These are phyloP conservation scores for Byssoonygena ceratinophila DNA, from an alignment of 2,329 filamentous ascomycete genomes.

Conservation along the genomic window DNA sequence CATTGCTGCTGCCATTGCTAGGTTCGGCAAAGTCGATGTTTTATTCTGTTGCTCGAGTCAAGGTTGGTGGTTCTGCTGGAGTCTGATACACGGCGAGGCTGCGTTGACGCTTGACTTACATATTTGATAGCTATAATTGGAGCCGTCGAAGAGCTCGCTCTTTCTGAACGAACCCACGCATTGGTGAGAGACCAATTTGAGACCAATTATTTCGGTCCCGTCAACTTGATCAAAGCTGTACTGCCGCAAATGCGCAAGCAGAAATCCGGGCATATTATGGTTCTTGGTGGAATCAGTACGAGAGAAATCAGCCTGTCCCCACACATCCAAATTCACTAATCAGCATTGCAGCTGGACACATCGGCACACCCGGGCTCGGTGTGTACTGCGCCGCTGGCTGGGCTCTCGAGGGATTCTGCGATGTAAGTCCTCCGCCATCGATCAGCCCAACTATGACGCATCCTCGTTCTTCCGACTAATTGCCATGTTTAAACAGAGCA, in stretches of 20 bases:
- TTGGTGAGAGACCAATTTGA: slow-evolving; percentile 88
- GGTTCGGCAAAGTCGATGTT: slow-evolving; percentile 82
- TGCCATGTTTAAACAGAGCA: slow-evolving; percentile 38
- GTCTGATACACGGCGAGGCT: neutral
- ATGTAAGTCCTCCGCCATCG: slow-evolving; percentile 47
- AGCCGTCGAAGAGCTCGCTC: slow-evolving; percentile 78
- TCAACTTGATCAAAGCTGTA: slow-evolving; percentile 87
- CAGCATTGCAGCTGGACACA: slow-evolving; percentile 55
- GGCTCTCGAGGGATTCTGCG: slow-evolving; percentile 92
- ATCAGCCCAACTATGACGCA: neutral
- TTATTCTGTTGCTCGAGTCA: slow-evolving; percentile 81
- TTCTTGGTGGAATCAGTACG: slow-evolving; percentile 70
- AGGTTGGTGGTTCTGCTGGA: slow-evolving; percentile 40
- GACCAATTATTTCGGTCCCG: slow-evolving; percentile 84
- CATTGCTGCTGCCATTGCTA: slow-evolving; percentile 71
- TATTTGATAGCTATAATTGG: slow-evolving; percentile 61
- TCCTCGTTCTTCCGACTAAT: neutral
- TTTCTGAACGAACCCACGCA: slow-evolving; percentile 59
- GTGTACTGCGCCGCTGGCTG: slow-evolving; percentile 89
- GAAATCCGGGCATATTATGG: slow-evolving; percentile 78
- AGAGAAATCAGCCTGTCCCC: neutral
- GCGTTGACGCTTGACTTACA: slow-evolving; percentile 14
- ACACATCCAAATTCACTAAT: neutral
- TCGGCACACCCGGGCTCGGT: slow-evolving; percentile 81
- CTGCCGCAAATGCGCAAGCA: slow-evolving; percentile 70